A percentile compares a stretch with the other conserved stretches of the same genome.
Conservation (phyloP, 495 filamentous ascomycete genomes). For the Hypoxylon cercidicola region DNA sequence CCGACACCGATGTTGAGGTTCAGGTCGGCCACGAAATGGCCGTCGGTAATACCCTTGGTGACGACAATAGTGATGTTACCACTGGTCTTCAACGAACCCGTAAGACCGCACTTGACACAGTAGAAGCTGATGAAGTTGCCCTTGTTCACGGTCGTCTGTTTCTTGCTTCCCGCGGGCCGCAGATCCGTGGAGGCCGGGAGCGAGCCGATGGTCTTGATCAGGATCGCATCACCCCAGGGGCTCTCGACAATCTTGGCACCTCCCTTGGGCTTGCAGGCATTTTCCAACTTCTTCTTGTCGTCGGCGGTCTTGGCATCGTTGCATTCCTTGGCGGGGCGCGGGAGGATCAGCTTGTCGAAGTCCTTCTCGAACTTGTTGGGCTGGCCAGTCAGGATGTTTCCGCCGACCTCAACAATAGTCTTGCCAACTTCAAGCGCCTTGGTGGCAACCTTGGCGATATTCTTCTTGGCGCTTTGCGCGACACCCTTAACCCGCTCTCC, state of each 20-base stretch:
- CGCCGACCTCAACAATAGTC: constrained; percentile 1
- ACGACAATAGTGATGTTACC: constrained; percentile 22
- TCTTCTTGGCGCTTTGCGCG: constrained; percentile 1
- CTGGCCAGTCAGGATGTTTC: constrained; percentile 15
- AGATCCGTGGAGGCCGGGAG: neutral
- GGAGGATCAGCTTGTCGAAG: constrained; percentile 23
- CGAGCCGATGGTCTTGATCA: constrained; percentile 17
- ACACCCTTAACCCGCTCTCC: constrained; percentile 8
- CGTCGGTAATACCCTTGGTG: constrained; percentile 19
- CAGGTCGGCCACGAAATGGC: constrained; percentile 11
- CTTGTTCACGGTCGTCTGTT: constrained; percentile 13
- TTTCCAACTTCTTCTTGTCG: constrained; percentile 24
- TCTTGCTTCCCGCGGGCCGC: constrained; percentile 18
- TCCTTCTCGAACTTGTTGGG: constrained; percentile 21
- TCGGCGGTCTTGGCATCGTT: constrained; percentile 19
- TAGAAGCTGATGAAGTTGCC: constrained; percentile 27
- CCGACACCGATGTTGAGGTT: constrained; percentile 15
- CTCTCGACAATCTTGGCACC: constrained; percentile 18
- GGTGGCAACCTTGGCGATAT: constrained; percentile 5
- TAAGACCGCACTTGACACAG: constrained; percentile 31
- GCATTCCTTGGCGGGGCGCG: constrained; percentile 21
- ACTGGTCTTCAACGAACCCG: constrained; percentile 12
- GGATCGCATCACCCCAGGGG: constrained; percentile 26
- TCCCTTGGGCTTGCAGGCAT: constrained; percentile 26
- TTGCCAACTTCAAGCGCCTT: constrained; percentile 2